Evolutionary conservation across 75 land plant species (phyloP).

Genomic region (Ceratopteris richardii): DNA sequence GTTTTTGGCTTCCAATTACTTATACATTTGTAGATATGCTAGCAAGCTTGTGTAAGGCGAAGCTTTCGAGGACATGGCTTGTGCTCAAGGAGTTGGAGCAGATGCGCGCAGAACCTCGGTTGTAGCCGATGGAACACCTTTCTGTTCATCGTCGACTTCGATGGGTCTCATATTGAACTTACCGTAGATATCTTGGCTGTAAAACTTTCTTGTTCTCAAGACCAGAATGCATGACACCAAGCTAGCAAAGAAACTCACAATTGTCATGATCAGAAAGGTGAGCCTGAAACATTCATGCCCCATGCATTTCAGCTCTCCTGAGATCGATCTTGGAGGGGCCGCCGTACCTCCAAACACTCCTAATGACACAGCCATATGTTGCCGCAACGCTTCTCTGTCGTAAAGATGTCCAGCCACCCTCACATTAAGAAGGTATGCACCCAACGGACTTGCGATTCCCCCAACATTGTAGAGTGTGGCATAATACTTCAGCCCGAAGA

Average conservation of each 20-base stretch:
- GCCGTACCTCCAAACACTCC: not conserved
- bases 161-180: too few relatives aligned
- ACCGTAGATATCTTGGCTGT: slow-evolving; percentile 3
- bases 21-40: too few relatives aligned
- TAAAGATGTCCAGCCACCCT: slow-evolving; percentile 21
- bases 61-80: too few relatives aligned
- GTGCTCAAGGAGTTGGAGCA: too few relatives aligned
- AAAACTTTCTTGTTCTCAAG: slow-evolving; percentile 27
- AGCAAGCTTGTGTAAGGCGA: too few relatives aligned
- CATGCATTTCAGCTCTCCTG: not conserved
- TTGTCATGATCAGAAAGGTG: slow-evolving; percentile 25
- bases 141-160: too few relatives aligned
- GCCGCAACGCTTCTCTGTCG: slow-evolving; percentile 22
- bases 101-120: too few relatives aligned
- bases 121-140: too few relatives aligned
- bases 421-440: slow-evolving; percentile 12
- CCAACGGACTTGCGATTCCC: slow-evolving; percentile 13
- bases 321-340: not conserved
- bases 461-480: slow-evolving; percentile 19
- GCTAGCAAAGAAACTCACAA: slow-evolving; percentile 12
- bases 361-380: slow-evolving; percentile 5
- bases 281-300: slow-evolving; percentile 22
- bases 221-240: slow-evolving; percentile 21
- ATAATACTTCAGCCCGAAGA: slow-evolving; percentile 62
- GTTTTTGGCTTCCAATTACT: too few relatives aligned